Evolutionary conservation across 2,329 filamentous ascomycete genomes (phyloP).

Genomic region (Penicillium nordicum): DNA sequence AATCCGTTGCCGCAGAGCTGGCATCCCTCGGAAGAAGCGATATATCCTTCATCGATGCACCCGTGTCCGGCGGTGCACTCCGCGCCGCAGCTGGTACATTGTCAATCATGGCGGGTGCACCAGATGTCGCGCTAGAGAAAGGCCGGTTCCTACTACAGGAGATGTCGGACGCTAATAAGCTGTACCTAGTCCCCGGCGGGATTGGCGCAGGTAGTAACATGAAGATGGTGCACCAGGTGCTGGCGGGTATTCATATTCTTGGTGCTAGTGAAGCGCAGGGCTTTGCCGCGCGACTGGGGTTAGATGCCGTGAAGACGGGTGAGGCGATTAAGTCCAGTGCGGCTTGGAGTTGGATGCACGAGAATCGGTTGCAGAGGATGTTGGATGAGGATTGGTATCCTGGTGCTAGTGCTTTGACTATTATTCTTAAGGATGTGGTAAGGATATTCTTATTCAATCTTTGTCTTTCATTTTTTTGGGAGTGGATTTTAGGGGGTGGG

Average conservation of each 20-base stretch:
- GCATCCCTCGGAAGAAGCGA: constrained; percentile 56
- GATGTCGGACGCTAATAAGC: constrained; percentile 57
- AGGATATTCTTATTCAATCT: constrained; percentile 8
- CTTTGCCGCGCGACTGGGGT: constrained; percentile 55
- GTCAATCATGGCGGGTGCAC: constrained; percentile 69
- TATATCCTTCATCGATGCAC: constrained; percentile 65
- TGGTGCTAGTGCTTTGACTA: constrained; percentile 57
- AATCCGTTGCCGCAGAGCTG: constrained; percentile 58
- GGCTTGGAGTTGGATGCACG: constrained; percentile 61
- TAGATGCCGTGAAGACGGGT: constrained; percentile 47
- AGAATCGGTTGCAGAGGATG: constrained; percentile 57
- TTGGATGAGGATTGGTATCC: constrained; percentile 53
- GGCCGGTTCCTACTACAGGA: constrained; percentile 59
- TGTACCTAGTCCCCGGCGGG: constrained; percentile 61
- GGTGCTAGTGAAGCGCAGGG: constrained; percentile 60
- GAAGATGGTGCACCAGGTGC: constrained; percentile 63
- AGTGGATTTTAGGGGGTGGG: background rate
- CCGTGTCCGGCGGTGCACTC: constrained; percentile 67
- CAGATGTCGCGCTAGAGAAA: constrained; percentile 55
- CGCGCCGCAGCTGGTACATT: constrained; percentile 69
- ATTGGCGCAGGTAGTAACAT: constrained; percentile 60
- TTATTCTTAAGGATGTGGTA: constrained; percentile 58
- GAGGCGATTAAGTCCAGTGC: constrained; percentile 47
- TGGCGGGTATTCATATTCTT: constrained; percentile 62
- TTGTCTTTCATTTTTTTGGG: background rate